Evolutionary conservation across 306 rosid genomes (phyloP), one percentile per base, ranked within the genome.

Genomic region (Quercus ilex): DNA sequence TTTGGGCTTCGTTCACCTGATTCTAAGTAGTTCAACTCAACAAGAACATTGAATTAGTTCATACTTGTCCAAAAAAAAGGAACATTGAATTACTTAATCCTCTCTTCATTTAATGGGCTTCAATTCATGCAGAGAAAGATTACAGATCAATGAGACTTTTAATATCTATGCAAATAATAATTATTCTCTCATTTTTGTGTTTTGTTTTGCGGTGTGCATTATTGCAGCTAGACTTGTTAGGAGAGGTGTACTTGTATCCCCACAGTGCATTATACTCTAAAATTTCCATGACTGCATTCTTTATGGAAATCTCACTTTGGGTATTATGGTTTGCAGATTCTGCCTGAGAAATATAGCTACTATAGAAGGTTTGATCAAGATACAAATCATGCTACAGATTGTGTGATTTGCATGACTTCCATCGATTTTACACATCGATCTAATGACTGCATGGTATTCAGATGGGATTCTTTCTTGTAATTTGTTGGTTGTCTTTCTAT

Each of bases 381-480:
- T 69, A 74, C 86, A 56, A 88, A 87, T 80, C 94, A 85, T 23
- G 75, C 93, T 41, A 80, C 91, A 26, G 98, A 95, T 72, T 95
- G 99, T 79, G 99, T 95, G 76, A 95, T 95, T 83, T 95, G 99
- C 90, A 93, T 95, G 99, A 89, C 99, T 4, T 80, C 89, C 81
- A 86, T 95, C 70, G 97, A 93, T 77, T 71, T 88, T 79, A 58
- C 82, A 3, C 91, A 85, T 18, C 92, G 89, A 71, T 85, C 97
- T 12, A 93, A 85, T 57, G 98, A 91, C 80, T 91, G 97, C 97
- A 95, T 95, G 99, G 99, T 84, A 88, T 28, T 70, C 74, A 65
- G 70, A 82, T 56, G 14, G 60, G 57, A 38, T 74, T 67, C 77
- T 38, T 30, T 25, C 35, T 59, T 33, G 43, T 9, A 62, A 17